Base-by-base conservation (phyloP, 2,329 filamentous ascomycete genomes). In the Nothopassalora personata region DNA sequence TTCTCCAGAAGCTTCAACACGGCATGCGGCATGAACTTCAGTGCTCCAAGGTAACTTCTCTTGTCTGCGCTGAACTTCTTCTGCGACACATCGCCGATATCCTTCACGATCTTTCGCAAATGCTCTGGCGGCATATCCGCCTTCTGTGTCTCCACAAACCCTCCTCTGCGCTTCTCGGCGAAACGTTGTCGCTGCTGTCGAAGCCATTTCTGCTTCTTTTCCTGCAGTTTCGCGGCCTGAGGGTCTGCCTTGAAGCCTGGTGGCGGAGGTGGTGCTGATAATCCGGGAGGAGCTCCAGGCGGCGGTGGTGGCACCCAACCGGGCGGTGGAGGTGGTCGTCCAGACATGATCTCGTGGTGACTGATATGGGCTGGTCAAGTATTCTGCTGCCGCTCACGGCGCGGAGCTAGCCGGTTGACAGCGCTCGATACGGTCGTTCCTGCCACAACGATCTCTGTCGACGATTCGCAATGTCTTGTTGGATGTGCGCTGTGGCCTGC, bases 51-150 rank as follows among this genome's bases (percentile, higher is more conserved):
- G 75, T 99, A 99, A 76, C 92, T 97, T 67, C 94, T 86, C 82
- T 99, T 99, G 79, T 99, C 94, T 72, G 89, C 96, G 66, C 91
- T 97, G 80, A 97, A 99, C 76, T 97, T 97, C 80, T 97, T 97
- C 76, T 99, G 95, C 56, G 93, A 97, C 53, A 99, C 93, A 80
- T 99, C 94, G 68, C 95, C 95, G 72, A 99, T 99, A 75, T 99
- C 94, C 75, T 89, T 91, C 60, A 99, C 93, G 64, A 97, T 97
- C 80, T 99, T 99, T 67, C 95, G 90, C 73, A 99, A 73, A 83
- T 99, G 94, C 80, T 97, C 94, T 0, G 94, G 93, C 0, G 94
- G 95, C 90, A 99, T 96, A 71, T 99, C 94, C 9, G 91, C 91
- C 81, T 99, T 99, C 72, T 97, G 93, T 6, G 92, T 96, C 77